phyloP scores from a whole-genome alignment of 106 monocot genomes.

The Allium sativum region DNA sequence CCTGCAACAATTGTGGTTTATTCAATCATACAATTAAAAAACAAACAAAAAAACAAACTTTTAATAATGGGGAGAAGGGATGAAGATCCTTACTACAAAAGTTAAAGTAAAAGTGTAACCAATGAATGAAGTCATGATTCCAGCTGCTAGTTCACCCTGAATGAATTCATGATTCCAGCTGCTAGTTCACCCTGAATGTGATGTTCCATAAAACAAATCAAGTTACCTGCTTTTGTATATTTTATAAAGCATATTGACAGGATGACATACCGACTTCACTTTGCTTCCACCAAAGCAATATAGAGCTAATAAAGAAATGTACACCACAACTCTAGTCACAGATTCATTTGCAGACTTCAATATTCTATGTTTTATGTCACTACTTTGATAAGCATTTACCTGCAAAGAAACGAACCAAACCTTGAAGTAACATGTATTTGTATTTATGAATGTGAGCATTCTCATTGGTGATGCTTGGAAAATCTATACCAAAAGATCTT shows the following conservation, averaged over 20 bases:
- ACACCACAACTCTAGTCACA: conserved; percentile 79
- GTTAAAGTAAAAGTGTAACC: conserved; percentile 97
- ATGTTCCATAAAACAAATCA: neutral
- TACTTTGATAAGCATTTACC: conserved; percentile 74
- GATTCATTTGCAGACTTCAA: conserved; percentile 98
- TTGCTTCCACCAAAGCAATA: conserved; percentile 95
- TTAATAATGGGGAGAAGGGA: too few species aligned
- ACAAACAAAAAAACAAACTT: too few species aligned
- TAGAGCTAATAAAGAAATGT: conserved; percentile 79
- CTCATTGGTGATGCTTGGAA: too few species aligned
- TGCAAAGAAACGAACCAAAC: conserved; percentile 13
- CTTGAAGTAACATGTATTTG: neutral
- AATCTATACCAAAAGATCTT: too few species aligned
- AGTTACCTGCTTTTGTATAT: too few species aligned
- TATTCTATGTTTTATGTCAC: conserved; percentile 70
- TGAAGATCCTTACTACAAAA: conserved; percentile 96
- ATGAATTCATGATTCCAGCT: conserved; percentile 89
- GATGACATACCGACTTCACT: conserved; percentile 84
- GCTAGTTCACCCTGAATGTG: conserved; percentile 88
- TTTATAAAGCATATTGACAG: too few species aligned
- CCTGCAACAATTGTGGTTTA: conserved; percentile 30
- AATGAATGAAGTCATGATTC: conserved; percentile 91
- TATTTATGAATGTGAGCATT: too few species aligned
- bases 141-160: conserved; percentile 95
- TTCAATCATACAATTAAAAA: neutral